phyloP scores from a whole-genome alignment of 164 flowering plant genomes.

The Akebia trifoliata region DNA sequence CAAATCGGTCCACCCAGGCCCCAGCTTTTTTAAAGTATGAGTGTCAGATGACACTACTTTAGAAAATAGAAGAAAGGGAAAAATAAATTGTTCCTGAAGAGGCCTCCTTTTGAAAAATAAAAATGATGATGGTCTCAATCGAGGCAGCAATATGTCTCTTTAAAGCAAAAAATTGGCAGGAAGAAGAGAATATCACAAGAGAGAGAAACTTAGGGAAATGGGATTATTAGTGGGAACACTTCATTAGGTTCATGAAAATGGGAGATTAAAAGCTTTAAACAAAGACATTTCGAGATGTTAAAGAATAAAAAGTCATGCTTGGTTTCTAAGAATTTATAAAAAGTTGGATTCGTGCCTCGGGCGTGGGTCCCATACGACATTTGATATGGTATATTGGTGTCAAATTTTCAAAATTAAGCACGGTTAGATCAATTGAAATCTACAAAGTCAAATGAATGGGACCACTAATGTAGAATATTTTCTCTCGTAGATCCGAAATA shows the following conservation, averaged over 20 bases:
- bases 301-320: too few relatives aligned
- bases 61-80: neutral
- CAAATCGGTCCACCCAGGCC: constrained; percentile 15
- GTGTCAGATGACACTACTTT: constrained; percentile 15
- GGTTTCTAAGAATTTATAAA: too few relatives aligned
- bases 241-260: constrained; percentile 22
- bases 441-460: too few relatives aligned
- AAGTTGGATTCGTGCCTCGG: too few relatives aligned
- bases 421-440: too few relatives aligned
- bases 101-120: constrained; percentile 12
- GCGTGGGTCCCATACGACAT: too few relatives aligned
- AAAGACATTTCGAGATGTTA: neutral
- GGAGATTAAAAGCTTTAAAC: constrained; percentile 5
- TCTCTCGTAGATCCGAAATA: too few relatives aligned
- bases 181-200: constrained; percentile 13
- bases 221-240: constrained; percentile 11
- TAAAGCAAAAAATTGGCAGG: constrained; percentile 34
- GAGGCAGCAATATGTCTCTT: constrained; percentile 54
- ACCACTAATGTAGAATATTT: too few relatives aligned
- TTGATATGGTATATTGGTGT: too few relatives aligned
- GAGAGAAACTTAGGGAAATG: constrained; percentile 7
- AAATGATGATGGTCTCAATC: constrained; percentile 53
- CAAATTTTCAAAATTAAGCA: too few relatives aligned
- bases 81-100: neutral
- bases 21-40: constrained; percentile 13